Evolutionary conservation across 257 asterid species (phyloP), one percentile per base, ranked within the genome.

Genomic region (Nicotiana knightiana): DNA sequence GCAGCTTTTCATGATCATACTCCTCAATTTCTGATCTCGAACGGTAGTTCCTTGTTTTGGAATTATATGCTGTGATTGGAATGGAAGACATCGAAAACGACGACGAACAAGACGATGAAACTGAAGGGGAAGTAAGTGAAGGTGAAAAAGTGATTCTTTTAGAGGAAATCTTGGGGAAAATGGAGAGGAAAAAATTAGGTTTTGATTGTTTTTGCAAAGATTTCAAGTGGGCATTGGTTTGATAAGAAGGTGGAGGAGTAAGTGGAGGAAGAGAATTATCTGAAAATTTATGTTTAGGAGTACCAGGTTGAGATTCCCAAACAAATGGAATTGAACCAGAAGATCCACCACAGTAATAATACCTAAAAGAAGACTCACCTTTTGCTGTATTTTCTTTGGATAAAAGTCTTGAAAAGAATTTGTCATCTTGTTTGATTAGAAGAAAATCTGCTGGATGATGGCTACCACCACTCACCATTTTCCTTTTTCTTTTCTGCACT

Each of bases 271-370:
- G 87, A 35, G 90, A 88, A 86, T 66, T 51, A 76, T 81, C 87
- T 64, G 83, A 64, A 77, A 82, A 75, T 10, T 81, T 15, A 84
- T 93, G 94, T 68, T 91, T 92, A 0, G 98, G 98, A 55, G 98
- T 93, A 0, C 98, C 98, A 39, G 98, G 98, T 86, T 82, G 88
- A 13, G 98, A 92, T 71, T 93, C 98, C 98, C 98, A 93, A 66
- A 57, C 8, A 88, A 93, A 93, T 1, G 98, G 98, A 61, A 93
- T 88, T 0, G 94, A 80, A 16, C 97, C 92, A 28, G 90, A 46
- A 64, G 91, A 88, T 32, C 90, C 96, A 30, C 90, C 97, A 81
- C 91, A 93, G 90, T 91, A 92, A 82, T 87, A 77, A 55, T 89
- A 90, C 81, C 93, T 63, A 85, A 88, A 88, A 24, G 96, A 89